Percentiles rank a stretch among this genome's conserved stretches.
These are phyloP conservation scores for Castanopsis chinensis DNA, from an alignment of 306 rosid species.

Conservation along the genomic window DNA sequence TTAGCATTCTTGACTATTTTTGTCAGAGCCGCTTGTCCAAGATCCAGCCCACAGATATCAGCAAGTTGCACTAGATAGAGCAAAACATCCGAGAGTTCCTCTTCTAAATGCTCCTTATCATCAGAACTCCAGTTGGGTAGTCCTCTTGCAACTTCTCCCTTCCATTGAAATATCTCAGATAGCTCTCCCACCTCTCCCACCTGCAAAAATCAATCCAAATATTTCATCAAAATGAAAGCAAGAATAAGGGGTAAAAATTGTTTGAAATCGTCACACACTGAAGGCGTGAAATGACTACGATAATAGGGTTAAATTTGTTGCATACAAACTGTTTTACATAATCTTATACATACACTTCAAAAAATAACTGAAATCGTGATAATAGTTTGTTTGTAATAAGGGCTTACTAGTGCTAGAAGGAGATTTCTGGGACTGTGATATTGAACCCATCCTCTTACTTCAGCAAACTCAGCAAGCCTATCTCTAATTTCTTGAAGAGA, in stretches of 20 bases:
- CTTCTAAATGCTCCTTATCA: conserved; percentile 73
- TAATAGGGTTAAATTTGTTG: too few species aligned
- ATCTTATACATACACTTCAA: too few species aligned
- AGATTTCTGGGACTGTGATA: conserved; percentile 83
- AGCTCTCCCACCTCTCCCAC: conserved; percentile 85
- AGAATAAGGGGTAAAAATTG: background rate
- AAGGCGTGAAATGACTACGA: too few species aligned
- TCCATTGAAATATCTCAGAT: conserved; percentile 82
- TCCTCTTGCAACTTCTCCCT: conserved; percentile 81
- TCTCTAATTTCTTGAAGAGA: conserved; percentile 70
- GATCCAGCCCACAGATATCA: conserved; percentile 74
- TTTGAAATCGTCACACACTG: too few species aligned
- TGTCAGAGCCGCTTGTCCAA: conserved; percentile 71
- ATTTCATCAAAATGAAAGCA: background rate
- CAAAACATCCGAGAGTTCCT: conserved; percentile 78
- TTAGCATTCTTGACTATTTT: conserved; percentile 64
- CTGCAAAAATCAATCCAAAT: conserved; percentile 25
- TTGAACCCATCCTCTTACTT: conserved; percentile 77
- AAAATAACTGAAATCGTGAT: background rate
- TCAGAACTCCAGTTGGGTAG: conserved; percentile 68
- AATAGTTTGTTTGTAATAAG: background rate
- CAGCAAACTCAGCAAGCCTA: conserved; percentile 67
- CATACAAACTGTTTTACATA: too few species aligned
- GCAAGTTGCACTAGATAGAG: conserved; percentile 69
- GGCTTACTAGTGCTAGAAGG: conserved; percentile 68